Evolutionary conservation across 805 yeast species (phyloP).

Genomic region (Zygosaccharomyces kombuchaensis): DNA sequence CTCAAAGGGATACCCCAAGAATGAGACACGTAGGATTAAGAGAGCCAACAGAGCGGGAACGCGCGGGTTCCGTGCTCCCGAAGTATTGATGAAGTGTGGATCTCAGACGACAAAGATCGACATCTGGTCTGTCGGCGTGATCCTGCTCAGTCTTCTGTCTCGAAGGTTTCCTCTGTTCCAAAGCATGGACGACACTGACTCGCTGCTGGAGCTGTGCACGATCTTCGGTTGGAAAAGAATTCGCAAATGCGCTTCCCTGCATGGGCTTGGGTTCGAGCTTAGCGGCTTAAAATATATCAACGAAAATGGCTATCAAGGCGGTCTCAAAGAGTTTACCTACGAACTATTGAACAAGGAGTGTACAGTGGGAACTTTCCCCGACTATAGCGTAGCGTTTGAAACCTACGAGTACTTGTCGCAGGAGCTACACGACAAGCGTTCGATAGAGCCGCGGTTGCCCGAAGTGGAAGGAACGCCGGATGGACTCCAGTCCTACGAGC

Average conservation of each 20-base stretch:
- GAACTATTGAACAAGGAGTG: constrained; percentile 30
- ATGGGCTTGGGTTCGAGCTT: constrained; percentile 83
- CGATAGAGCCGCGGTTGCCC: constrained; percentile 28
- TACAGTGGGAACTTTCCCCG: constrained; percentile 58
- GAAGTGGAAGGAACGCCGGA: constrained; percentile 11
- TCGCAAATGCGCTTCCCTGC: constrained; percentile 73
- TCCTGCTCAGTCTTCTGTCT: constrained; percentile 69
- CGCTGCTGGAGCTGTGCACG: constrained; percentile 75
- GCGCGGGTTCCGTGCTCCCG: constrained; percentile 92
- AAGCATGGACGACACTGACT: constrained; percentile 90
- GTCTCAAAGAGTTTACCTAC: constrained; percentile 30
- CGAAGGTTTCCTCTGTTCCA: constrained; percentile 90
- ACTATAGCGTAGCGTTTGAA: constrained; percentile 68
- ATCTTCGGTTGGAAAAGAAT: constrained; percentile 73
- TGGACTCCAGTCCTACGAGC: constrained; percentile 18
- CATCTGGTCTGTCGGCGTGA: constrained; percentile 91
- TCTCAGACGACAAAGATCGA: constrained; percentile 80
- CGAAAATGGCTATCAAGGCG: constrained; percentile 37
- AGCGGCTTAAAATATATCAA: constrained; percentile 45
- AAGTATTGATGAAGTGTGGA: constrained; percentile 80
- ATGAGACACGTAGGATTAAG: constrained; percentile 81
- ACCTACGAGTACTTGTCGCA: constrained; percentile 45
- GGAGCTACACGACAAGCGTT: constrained; percentile 36
- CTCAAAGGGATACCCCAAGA: constrained; percentile 73
- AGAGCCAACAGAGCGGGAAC: constrained; percentile 98